Conservation (phyloP, 208 protist species). For the Trypanosoma scelopori region DNA sequence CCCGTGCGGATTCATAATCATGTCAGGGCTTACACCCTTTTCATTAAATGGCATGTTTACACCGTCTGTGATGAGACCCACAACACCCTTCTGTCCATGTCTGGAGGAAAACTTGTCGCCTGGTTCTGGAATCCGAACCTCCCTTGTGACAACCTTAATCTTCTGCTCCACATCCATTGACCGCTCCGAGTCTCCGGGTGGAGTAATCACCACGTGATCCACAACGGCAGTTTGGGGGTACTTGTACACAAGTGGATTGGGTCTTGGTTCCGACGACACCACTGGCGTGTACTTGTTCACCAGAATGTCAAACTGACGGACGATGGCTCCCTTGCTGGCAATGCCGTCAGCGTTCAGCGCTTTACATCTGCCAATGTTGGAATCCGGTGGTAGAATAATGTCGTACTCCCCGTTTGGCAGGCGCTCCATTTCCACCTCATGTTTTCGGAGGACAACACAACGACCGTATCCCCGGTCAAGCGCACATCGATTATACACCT, state of each 20-base stretch:
- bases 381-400: slow-evolving; percentile 71
- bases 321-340: slow-evolving; percentile 79
- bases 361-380: slow-evolving; percentile 50
- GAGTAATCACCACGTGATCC: slow-evolving; percentile 94
- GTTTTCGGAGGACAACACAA: slow-evolving; percentile 93
- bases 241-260: slow-evolving; percentile 90
- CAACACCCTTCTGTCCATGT: slow-evolving; percentile 99
- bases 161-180: slow-evolving; percentile 89
- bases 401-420: slow-evolving; percentile 69
- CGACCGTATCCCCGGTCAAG: slow-evolving; percentile 98
- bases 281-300: slow-evolving; percentile 94
- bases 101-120: slow-evolving; percentile 99
- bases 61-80: slow-evolving; percentile 97
- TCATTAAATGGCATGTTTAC: slow-evolving; percentile 99
- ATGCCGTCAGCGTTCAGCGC: slow-evolving; percentile 96
- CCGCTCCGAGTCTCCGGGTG: slow-evolving; percentile 78
- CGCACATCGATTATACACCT: slow-evolving; percentile 97
- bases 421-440: slow-evolving; percentile 74
- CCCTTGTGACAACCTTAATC: slow-evolving; percentile 95
- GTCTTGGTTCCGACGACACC: slow-evolving; percentile 39
- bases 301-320: slow-evolving; percentile 91
- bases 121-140: slow-evolving; percentile 92
- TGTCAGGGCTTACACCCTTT: slow-evolving; percentile 97
- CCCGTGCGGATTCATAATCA: slow-evolving; percentile 99
- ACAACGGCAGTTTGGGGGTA: slow-evolving; percentile 90